A percentile compares a stretch with the other conserved stretches of the same genome.
phyloP scores from a whole-genome alignment of 129 eudicot species.

The Pulicaria dysenterica region DNA sequence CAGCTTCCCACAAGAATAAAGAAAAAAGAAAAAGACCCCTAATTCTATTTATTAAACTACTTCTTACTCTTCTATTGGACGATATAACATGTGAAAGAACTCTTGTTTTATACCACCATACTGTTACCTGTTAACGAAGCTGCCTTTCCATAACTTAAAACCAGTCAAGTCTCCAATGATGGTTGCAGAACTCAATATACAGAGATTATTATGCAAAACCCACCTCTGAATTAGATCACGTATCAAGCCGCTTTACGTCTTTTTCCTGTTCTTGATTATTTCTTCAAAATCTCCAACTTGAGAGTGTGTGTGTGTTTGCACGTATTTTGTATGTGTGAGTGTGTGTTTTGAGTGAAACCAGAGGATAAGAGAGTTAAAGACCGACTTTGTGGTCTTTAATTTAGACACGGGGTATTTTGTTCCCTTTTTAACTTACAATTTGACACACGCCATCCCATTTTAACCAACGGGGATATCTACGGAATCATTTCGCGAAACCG shows the following conservation, averaged over 20 bases:
- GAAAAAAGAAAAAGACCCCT: constrained; percentile 5
- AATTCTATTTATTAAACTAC: constrained; percentile 33
- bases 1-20: constrained; percentile 23
- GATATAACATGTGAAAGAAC: constrained; percentile 33
- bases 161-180: constrained; percentile 12
- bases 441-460: no score
- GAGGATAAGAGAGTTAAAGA: no score
- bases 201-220: constrained; percentile 22
- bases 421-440: no score
- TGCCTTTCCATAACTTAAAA: constrained; percentile 3
- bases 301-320: no score
- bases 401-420: no score
- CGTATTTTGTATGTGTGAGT: no score
- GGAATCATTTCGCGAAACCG: no score
- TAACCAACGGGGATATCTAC: no score
- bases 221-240: constrained; percentile 23
- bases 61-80: constrained; percentile 32
- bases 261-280: constrained; percentile 26
- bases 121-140: constrained; percentile 13
- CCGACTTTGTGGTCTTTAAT: no score
- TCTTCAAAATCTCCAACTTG: no score
- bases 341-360: no score
- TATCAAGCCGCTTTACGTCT: constrained; percentile 20
- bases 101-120: constrained; percentile 32
- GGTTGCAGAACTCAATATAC: constrained; percentile 28